Base-by-base conservation (phyloP, 1,139 yeast genomes). In the Candida frijolesensis region DNA sequence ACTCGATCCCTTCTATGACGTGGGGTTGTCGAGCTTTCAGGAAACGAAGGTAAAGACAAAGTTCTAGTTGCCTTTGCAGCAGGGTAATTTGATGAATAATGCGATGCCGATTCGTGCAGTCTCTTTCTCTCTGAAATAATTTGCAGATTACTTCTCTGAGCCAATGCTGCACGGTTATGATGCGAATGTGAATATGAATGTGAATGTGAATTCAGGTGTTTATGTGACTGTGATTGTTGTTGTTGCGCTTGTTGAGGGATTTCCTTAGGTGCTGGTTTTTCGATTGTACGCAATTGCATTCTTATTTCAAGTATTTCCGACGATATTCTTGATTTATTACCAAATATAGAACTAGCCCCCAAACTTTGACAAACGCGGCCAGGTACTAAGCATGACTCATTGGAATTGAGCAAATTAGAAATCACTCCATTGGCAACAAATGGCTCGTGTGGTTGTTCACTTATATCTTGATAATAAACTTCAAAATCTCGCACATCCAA, bases 301-400 rank as follows among this genome's bases (percentile, higher is more conserved):
- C 86, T 77, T 22, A 87, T 77, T 63, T 87, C 94, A 48, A 87
- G 69, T 1, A 91, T 87, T 54, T 85, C 82, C 6, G 80, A 68
- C 1, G 80, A 67, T 15, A 67, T 57, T 45, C 63, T 71, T 60
- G 63, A 53, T 64, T 72, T 68, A 65, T 76, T 72, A 59, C 83
- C 75, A 74, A 75, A 67, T 65, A 76, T 57, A 49, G 68, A 74
- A 49, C 72, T 72, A 4, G 84, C 87, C 0, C 84, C 78, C 56
- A 87, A 76, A 62, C 83, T 86, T 48, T 85, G 85, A 59, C 91
- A 85, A 19, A 87, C 86, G 53, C 90, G 71, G 1, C 94, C 94
- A 0, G 89, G 86, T 14, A 87, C 74, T 34, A 84, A 64, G 37
- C 49, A 45, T 41, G 65, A 65, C 5, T 66, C 60, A 34, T 68